A percentile compares a stretch with the other conserved stretches of the same genome.
phyloP scores from a whole-genome alignment of 768 basidiomycete species.

The Serendipita sp. region DNA sequence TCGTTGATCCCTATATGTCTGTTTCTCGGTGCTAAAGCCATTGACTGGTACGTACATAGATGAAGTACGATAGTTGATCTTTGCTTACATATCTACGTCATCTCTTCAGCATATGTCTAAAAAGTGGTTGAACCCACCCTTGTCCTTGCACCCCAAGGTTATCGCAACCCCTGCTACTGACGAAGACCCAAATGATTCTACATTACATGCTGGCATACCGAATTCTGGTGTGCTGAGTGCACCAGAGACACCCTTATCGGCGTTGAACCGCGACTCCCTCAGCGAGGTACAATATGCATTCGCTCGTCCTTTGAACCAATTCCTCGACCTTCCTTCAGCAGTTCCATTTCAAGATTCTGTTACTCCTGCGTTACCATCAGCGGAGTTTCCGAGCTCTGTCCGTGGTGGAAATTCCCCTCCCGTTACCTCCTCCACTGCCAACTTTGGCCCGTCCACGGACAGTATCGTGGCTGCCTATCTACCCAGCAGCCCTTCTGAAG shows the following conservation, averaged over 20 bases:
- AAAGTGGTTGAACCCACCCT: background rate
- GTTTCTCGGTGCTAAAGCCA: no score
- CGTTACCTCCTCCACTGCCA: background rate
- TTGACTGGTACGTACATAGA: no score
- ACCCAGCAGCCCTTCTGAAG: background rate
- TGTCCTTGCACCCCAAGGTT: background rate
- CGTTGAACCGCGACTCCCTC: slow-evolving; percentile 1
- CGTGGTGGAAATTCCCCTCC: background rate
- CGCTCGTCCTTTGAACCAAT: background rate
- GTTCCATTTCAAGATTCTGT: slow-evolving; percentile 1
- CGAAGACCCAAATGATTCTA: background rate
- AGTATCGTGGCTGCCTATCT: background rate
- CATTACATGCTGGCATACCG: background rate
- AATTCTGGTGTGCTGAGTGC: background rate
- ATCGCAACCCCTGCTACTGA: background rate
- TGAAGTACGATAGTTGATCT: no score
- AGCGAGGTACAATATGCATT: background rate
- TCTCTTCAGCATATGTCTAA: background rate
- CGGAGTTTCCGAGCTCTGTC: slow-evolving; percentile 1
- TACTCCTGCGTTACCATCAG: slow-evolving; percentile 1
- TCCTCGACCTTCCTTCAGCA: background rate
- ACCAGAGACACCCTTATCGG: background rate
- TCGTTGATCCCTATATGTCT: no score
- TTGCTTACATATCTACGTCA: no score
- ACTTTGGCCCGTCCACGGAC: background rate